These are phyloP conservation scores for Zygoascus biomembranicola DNA, from an alignment of 805 yeast genomes.

Conservation along the genomic window DNA sequence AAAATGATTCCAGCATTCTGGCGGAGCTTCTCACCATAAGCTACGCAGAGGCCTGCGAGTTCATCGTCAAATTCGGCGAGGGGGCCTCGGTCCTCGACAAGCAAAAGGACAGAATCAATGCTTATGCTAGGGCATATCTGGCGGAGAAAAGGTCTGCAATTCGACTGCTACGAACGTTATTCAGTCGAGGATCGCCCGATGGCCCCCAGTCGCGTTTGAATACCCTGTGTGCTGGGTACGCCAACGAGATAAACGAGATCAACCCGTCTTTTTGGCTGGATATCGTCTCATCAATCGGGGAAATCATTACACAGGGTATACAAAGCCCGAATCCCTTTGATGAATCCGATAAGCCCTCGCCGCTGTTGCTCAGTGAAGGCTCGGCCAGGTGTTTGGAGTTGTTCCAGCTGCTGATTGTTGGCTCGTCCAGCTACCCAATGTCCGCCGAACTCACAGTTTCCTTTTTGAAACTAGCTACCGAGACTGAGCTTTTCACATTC, in stretches of 20 bases:
- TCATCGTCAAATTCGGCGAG: neutral
- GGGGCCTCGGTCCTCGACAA: neutral
- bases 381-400: neutral
- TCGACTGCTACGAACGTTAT: constrained; percentile 12
- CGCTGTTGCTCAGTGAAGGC: neutral
- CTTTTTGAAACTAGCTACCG: neutral
- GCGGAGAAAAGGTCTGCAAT: constrained; percentile 15
- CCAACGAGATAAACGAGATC: neutral
- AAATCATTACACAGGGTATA: neutral
- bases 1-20: neutral
- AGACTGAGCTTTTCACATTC: neutral
- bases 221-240: neutral
- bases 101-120: constrained; percentile 5
- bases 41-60: neutral
- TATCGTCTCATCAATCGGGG: neutral
- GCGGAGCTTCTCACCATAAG: neutral
- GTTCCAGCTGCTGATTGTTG: neutral
- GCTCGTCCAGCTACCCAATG: neutral
- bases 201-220: neutral
- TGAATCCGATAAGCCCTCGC: neutral
- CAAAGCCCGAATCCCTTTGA: neutral
- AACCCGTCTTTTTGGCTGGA: neutral
- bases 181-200: neutral
- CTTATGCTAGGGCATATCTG: constrained; percentile 12
- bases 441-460: neutral